phyloP scores from a whole-genome alignment of 441 rosid species.

The Euphorbia schlechtendalii region DNA sequence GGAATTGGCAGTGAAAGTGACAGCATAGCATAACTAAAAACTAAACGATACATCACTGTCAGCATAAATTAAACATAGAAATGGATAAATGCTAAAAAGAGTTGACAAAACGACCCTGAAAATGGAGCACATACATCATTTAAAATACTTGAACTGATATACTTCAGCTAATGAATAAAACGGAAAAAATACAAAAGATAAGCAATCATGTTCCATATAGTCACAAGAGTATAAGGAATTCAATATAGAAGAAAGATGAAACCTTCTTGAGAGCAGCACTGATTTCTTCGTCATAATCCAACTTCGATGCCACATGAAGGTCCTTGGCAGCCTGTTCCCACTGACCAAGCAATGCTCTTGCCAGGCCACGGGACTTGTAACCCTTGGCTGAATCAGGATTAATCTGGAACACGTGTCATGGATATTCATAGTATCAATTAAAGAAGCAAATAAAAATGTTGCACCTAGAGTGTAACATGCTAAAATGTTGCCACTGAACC shows the following conservation, averaged over 20 bases:
- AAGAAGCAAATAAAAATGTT: neutral
- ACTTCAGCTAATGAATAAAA: no score
- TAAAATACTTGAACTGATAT: neutral
- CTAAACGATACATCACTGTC: neutral
- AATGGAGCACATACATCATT: neutral
- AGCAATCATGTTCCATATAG: neutral
- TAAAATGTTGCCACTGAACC: neutral
- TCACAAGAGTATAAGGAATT: neutral
- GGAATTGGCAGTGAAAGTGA: neutral
- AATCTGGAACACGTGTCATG: conserved; percentile 38
- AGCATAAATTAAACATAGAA: neutral
- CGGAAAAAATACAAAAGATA: neutral
- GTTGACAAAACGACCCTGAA: neutral
- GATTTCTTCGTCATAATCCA: conserved; percentile 91
- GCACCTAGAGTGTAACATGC: neutral
- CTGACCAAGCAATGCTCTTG: conserved; percentile 75
- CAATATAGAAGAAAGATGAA: conserved; percentile 1
- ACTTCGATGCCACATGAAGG: conserved; percentile 73
- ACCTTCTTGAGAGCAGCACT: conserved; percentile 81
- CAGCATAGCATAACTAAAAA: neutral
- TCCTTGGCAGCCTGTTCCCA: conserved; percentile 96
- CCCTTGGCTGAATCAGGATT: conserved; percentile 97
- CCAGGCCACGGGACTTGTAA: conserved; percentile 88
- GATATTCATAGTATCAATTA: conserved; percentile 5
- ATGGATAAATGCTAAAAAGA: neutral